These are phyloP conservation scores for Colletotrichum incanum DNA, from an alignment of 2,329 filamentous ascomycete species.

Conservation along the genomic window DNA sequence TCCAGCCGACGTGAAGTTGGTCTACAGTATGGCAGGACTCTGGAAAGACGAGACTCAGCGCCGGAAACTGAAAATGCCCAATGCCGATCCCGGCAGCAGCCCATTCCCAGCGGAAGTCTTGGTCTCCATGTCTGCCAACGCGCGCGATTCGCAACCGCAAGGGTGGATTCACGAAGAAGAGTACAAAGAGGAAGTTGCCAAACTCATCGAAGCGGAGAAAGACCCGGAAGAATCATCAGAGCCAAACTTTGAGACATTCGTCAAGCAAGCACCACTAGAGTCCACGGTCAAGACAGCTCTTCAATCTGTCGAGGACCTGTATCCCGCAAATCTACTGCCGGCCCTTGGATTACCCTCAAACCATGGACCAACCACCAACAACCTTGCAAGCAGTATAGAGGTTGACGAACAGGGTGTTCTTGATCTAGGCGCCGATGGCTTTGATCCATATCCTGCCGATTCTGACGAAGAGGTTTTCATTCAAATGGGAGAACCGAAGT, in stretches of 20 bases:
- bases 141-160: conserved; percentile 78
- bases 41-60: conserved; percentile 93
- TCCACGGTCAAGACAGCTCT: conserved; percentile 80
- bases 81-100: conserved; percentile 75
- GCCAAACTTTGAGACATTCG: conserved; percentile 77
- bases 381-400: conserved; percentile 64
- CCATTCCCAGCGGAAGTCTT: conserved; percentile 87
- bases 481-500: conserved; percentile 46
- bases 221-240: conserved; percentile 59
- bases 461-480: conserved; percentile 67
- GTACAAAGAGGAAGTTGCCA: conserved; percentile 75
- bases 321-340: conserved; percentile 75
- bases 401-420: conserved; percentile 77
- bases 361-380: conserved; percentile 48
- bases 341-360: conserved; percentile 59
- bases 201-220: conserved; percentile 77
- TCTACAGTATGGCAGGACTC: conserved; percentile 93
- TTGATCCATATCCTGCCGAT: conserved; percentile 65
- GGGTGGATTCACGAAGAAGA: conserved; percentile 96
- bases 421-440: conserved; percentile 62
- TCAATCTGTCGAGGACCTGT: conserved; percentile 90
- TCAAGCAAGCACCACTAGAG: conserved; percentile 68
- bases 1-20: conserved; percentile 81
- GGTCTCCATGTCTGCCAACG: conserved; percentile 90
- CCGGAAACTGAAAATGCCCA: conserved; percentile 80